Percentiles rank a stretch among this genome's conserved stretches.
Conservation (phyloP, 176 grass and related monocot species). For the Sorghum bicolor region DNA sequence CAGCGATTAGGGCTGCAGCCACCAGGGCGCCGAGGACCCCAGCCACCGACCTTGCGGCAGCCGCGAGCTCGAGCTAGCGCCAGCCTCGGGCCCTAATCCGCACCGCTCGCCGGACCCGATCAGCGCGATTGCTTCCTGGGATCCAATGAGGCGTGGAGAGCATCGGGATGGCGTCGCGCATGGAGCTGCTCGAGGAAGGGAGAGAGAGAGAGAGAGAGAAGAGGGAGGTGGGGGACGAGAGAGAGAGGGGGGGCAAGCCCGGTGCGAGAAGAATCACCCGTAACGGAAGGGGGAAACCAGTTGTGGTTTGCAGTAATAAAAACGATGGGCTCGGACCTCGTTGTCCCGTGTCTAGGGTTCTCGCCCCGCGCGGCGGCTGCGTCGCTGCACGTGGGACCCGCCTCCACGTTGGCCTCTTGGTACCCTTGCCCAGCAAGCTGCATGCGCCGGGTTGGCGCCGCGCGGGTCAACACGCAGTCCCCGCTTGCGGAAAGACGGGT, state of each 20-base stretch:
- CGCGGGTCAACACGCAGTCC: constrained; percentile 6
- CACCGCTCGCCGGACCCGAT: not conserved
- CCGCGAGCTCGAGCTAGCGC: not conserved
- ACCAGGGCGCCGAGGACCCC: not conserved
- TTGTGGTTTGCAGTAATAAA: not conserved
- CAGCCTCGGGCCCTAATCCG: not conserved
- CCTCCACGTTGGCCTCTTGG: not conserved
- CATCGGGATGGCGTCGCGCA: not conserved
- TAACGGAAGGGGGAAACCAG: constrained; percentile 5
- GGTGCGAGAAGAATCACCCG: constrained; percentile 6
- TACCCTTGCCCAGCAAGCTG: not conserved
- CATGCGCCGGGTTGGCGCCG: not conserved
- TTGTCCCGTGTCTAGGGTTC: constrained; percentile 26
- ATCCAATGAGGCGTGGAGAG: constrained; percentile 16
- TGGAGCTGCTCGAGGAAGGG: not conserved
- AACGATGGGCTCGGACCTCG: not conserved
- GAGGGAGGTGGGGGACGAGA: no score
- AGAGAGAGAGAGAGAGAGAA: no score
- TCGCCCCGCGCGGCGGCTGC: constrained; percentile 23
- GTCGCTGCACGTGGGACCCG: constrained; percentile 24
- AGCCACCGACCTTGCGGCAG: constrained; percentile 18
- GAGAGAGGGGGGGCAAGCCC: not conserved
- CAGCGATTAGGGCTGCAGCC: not conserved
- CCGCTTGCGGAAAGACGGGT: not conserved
- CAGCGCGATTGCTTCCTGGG: not conserved